Conservation (phyloP, 495 filamentous ascomycete genomes). For the Rhizodiscina lignyota region DNA sequence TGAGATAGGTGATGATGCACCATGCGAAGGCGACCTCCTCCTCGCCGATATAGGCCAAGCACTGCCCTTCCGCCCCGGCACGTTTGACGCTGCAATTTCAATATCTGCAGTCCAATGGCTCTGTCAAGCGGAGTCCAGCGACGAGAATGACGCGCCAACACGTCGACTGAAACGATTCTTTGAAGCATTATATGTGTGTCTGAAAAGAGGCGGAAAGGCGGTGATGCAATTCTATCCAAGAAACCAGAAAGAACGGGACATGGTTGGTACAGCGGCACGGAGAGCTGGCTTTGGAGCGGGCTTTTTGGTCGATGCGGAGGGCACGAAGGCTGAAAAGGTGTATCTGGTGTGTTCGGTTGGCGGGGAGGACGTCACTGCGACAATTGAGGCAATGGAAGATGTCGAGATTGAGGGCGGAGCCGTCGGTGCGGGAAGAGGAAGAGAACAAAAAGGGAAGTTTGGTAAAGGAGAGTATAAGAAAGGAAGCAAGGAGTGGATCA, state of each 20-base stretch:
- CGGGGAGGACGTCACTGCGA: slow-evolving; percentile 58
- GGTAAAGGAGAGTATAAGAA: slow-evolving; percentile 43
- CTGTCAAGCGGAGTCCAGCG: slow-evolving; percentile 81
- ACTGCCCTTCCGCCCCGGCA: slow-evolving; percentile 79
- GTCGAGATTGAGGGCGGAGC: slow-evolving; percentile 69
- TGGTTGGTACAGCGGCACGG: slow-evolving; percentile 80
- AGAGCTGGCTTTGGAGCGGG: slow-evolving; percentile 92
- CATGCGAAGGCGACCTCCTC: slow-evolving; percentile 82
- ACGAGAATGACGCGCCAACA: slow-evolving; percentile 59
- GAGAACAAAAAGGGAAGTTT: slow-evolving; percentile 29
- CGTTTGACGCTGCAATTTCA: slow-evolving; percentile 87
- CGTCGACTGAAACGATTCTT: slow-evolving; percentile 77
- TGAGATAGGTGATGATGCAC: too few species aligned
- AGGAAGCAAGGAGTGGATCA: slow-evolving; percentile 77
- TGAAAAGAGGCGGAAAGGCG: slow-evolving; percentile 73
- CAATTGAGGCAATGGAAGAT: slow-evolving; percentile 72
- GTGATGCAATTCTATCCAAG: slow-evolving; percentile 98
- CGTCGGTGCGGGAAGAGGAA: slow-evolving; percentile 26
- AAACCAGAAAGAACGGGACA: slow-evolving; percentile 75
- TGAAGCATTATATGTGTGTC: slow-evolving; percentile 69
- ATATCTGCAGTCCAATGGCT: slow-evolving; percentile 96
- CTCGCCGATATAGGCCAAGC: slow-evolving; percentile 92
- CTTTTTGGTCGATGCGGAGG: slow-evolving; percentile 84
- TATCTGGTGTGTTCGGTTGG: slow-evolving; percentile 93
- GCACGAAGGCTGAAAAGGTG: slow-evolving; percentile 84